Conservation (phyloP, 2,329 filamentous ascomycete genomes). For the Colletotrichum cuscutae region DNA sequence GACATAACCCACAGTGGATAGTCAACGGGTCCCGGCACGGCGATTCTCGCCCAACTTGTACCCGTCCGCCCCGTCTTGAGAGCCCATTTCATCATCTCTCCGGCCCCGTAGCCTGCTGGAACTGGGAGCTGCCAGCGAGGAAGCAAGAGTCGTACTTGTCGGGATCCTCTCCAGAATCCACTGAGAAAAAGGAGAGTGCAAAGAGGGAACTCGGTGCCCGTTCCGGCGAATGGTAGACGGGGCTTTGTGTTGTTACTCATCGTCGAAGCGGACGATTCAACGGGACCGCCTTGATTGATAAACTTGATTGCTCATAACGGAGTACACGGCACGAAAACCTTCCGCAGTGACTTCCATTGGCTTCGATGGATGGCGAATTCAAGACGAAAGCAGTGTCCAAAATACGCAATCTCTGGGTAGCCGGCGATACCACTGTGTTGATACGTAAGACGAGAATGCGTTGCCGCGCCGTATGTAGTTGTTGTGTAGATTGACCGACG, state of each 20-base stretch:
- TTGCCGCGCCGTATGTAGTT: not conserved
- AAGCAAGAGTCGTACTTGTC: constrained; percentile 8
- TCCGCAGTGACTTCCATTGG: not conserved
- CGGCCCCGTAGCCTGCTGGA: constrained; percentile 4
- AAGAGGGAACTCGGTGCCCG: constrained; percentile 5
- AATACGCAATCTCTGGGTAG: not conserved
- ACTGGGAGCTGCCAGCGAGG: constrained; percentile 17
- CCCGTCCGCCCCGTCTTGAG: constrained; percentile 12
- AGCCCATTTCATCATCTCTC: not conserved
- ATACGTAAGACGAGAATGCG: not conserved
- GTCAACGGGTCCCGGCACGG: constrained; percentile 2
- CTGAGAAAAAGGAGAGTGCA: not conserved
- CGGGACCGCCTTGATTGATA: not conserved
- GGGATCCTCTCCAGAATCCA: not conserved
- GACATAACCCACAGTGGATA: constrained; percentile 10
- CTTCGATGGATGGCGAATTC: constrained; percentile 5
- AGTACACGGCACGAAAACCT: not conserved
- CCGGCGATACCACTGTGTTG: not conserved
- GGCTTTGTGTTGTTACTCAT: constrained; percentile 4
- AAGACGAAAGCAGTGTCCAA: not conserved
- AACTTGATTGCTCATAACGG: not conserved
- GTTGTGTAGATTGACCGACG: not conserved
- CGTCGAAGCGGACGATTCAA: not conserved
- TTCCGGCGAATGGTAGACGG: not conserved
- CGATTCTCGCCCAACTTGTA: not conserved